These are phyloP conservation scores for Penicillium bovifimosum DNA, from an alignment of 495 filamentous ascomycete genomes.

Conservation along the genomic window DNA sequence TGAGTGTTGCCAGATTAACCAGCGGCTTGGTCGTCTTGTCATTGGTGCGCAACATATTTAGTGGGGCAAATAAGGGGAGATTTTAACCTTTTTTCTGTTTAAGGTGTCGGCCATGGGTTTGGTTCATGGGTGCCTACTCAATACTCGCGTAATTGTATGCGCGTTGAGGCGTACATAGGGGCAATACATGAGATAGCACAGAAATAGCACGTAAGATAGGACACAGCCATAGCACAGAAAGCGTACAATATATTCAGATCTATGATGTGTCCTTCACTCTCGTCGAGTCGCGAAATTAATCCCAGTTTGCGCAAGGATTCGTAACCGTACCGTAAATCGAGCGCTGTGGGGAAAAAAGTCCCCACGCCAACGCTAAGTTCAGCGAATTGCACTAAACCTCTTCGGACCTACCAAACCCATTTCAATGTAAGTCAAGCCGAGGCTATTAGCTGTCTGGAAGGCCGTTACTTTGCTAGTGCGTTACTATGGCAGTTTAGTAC, in stretches of 20 bases:
- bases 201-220: no score
- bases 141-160: no score
- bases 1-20: constrained; percentile 3
- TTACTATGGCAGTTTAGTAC: neutral
- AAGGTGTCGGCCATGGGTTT: no score
- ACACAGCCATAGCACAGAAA: no score
- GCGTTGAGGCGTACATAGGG: no score
- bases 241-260: no score
- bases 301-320: constrained; percentile 4
- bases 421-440: neutral
- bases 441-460: neutral
- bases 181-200: no score
- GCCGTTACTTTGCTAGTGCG: neutral
- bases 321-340: constrained; percentile 5
- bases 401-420: neutral
- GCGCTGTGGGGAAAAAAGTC: constrained; percentile 3
- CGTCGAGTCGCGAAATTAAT: neutral
- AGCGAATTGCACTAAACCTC: neutral
- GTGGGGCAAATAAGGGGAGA: constrained; percentile 1
- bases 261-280: neutral
- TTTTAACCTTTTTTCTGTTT: neutral
- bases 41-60: neutral
- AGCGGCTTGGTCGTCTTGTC: neutral
- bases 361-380: neutral
- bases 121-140: neutral